phyloP scores from a whole-genome alignment of 306 rosid genomes.

The Cyamopsis tetragonoloba region DNA sequence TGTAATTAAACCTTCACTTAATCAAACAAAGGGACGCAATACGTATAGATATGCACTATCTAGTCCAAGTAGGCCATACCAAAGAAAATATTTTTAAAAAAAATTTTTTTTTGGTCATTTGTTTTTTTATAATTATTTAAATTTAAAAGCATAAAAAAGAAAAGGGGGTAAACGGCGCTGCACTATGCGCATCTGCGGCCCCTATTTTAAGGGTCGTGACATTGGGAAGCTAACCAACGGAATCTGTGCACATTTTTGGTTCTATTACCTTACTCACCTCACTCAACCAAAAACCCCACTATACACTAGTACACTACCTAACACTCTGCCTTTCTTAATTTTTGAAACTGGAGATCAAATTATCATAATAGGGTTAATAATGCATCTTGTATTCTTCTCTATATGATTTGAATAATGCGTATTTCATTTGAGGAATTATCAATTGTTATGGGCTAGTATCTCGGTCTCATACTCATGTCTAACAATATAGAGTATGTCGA shows the following conservation, averaged over 20 bases:
- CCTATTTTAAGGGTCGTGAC: constrained; percentile 59
- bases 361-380: background rate
- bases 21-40: background rate
- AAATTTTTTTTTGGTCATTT: no score
- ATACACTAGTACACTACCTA: constrained; percentile 16
- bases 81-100: no score
- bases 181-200: constrained; percentile 22
- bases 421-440: no score
- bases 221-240: constrained; percentile 54
- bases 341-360: background rate
- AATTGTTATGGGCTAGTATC: no score
- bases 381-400: background rate
- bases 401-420: no score
- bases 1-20: no score
- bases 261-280: constrained; percentile 25
- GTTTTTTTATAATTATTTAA: no score
- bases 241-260: constrained; percentile 56
- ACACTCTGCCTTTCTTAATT: background rate
- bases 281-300: constrained; percentile 19
- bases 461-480: no score
- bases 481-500: no score
- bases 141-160: constrained; percentile 35
- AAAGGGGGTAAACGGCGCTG: constrained; percentile 57
- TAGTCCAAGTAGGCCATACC: constrained; percentile 9
- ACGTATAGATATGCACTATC: constrained; percentile 8